Evolutionary conservation across 345 rosid genomes (phyloP), one percentile per base, ranked within the genome.

Genomic region (Linum tenue): DNA sequence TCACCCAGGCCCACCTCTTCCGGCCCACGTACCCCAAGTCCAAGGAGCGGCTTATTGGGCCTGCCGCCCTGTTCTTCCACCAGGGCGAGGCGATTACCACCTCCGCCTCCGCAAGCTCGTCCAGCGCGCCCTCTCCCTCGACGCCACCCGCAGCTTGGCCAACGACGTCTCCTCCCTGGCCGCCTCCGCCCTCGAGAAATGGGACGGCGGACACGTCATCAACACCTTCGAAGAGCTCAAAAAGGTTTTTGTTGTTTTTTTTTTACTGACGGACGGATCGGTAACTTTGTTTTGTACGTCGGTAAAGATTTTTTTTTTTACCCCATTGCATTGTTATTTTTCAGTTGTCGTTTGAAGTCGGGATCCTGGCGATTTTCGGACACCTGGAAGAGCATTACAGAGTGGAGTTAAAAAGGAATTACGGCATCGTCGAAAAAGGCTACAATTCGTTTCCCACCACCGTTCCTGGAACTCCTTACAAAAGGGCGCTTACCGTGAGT

Each of bases 11-110:
- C 64, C 86, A 86, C 43, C 63, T 92, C 78, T 90, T 92, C 85
- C 86, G 80, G 76, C 97, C 98, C 4, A 90, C 97, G 4, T 92
- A 88, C 73, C 98, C 98, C 3, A 85, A 84, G 69, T 88, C 96
- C 76, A 92, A 92, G 76, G 98, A 92, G 65, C 81, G 73, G 37
- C 80, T 92, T 64, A 81, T 92, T 7, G 98, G 98, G 0, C 92
- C 87, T 5, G 81, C 88, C 1, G 97, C 96, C 3, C 70, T 92
- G 66, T 92, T 92, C 65, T 92, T 86, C 48, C 98, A 92, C 74
- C 89, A 86, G 71, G 98, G 97, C 64, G 82, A 81, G 98, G 97
- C 64, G 82, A 81, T 39, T 86, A 92, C 66, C 98, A 92, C 77
- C 5, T 76, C 12, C 83, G 84, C 31, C 73, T 92, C 0, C 74